phyloP scores from a whole-genome alignment of 768 basidiomycete genomes.

The Boletales sp. region DNA sequence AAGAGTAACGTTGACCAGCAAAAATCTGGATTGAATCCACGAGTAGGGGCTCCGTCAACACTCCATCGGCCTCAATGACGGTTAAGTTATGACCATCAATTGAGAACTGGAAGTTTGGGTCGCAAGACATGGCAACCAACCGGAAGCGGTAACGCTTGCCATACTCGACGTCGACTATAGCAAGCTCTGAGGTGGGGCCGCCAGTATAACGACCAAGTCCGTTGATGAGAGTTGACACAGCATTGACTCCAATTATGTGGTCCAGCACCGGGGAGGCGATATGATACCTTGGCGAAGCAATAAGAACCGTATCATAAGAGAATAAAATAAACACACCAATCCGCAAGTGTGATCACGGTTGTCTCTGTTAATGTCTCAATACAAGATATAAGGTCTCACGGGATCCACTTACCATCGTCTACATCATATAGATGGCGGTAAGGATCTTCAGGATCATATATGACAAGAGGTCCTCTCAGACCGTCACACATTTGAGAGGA shows the following conservation, averaged over 20 bases:
- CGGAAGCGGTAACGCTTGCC: slow-evolving; percentile 47
- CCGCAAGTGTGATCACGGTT: slow-evolving; percentile 24
- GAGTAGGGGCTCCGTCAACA: slow-evolving; percentile 38
- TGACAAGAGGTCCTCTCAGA: slow-evolving; percentile 36
- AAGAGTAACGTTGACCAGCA: slow-evolving; percentile 40
- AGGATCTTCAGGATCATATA: slow-evolving; percentile 43
- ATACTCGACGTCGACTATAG: slow-evolving; percentile 37
- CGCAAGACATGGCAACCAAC: slow-evolving; percentile 43
- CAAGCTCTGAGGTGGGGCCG: slow-evolving; percentile 35
- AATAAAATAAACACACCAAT: slow-evolving; percentile 15
- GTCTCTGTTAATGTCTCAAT: slow-evolving; percentile 11
- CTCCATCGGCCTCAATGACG: slow-evolving; percentile 44
- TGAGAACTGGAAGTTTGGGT: slow-evolving; percentile 41
- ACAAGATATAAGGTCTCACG: background rate
- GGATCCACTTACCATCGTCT: slow-evolving; percentile 36
- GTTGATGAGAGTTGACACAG: slow-evolving; percentile 29
- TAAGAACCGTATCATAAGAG: background rate
- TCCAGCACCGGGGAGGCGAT: slow-evolving; percentile 13
- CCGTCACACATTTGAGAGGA: slow-evolving; percentile 40
- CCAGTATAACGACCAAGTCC: slow-evolving; percentile 28
- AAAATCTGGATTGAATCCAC: slow-evolving; percentile 36
- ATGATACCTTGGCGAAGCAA: slow-evolving; percentile 20
- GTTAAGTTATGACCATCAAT: slow-evolving; percentile 44
- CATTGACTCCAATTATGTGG: slow-evolving; percentile 13
- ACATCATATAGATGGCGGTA: slow-evolving; percentile 37